A percentile compares a stretch with the other conserved stretches of the same genome.
Conservation (phyloP, 2,329 filamentous ascomycete species). For the Arthrobotrys iridis region DNA sequence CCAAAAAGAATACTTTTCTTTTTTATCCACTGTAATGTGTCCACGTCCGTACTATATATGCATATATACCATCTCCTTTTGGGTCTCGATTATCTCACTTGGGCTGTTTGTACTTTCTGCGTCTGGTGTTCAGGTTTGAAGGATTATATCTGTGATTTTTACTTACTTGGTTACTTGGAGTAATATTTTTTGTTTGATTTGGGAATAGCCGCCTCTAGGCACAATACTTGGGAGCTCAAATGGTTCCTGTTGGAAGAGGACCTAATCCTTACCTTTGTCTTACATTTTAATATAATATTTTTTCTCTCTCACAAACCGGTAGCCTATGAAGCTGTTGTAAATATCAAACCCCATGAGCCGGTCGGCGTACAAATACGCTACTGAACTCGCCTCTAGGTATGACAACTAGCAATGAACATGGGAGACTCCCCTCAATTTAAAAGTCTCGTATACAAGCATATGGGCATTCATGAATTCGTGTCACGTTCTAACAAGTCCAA, state of each 20-base stretch:
- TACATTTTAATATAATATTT: not conserved
- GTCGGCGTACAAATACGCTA: not conserved
- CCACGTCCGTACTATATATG: constrained; percentile 45
- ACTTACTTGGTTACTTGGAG: constrained; percentile 1
- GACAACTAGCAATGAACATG: too few relatives aligned
- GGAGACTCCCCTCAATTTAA: not conserved
- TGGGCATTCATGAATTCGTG: not conserved
- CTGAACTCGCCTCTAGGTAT: too few relatives aligned
- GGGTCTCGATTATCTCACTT: not conserved
- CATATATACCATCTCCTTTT: constrained; percentile 27
- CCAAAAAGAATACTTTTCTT: constrained; percentile 5
- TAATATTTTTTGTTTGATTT: not conserved
- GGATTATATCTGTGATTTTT: constrained; percentile 8
- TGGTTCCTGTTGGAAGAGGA: constrained; percentile 2
- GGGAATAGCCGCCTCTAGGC: not conserved
- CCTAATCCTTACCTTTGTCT: not conserved
- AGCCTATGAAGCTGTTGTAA: constrained; percentile 8
- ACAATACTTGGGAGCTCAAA: not conserved
- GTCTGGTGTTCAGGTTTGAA: constrained; percentile 48
- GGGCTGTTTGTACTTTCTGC: constrained; percentile 3
- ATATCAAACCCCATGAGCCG: constrained; percentile 5
- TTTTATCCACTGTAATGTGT: constrained; percentile 50
- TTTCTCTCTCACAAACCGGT: not conserved
- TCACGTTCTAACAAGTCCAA: not conserved
- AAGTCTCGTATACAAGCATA: not conserved